These are phyloP conservation scores for Aspergillus flavus DNA, from an alignment of 2,329 filamentous ascomycete genomes.

Conservation along the genomic window DNA sequence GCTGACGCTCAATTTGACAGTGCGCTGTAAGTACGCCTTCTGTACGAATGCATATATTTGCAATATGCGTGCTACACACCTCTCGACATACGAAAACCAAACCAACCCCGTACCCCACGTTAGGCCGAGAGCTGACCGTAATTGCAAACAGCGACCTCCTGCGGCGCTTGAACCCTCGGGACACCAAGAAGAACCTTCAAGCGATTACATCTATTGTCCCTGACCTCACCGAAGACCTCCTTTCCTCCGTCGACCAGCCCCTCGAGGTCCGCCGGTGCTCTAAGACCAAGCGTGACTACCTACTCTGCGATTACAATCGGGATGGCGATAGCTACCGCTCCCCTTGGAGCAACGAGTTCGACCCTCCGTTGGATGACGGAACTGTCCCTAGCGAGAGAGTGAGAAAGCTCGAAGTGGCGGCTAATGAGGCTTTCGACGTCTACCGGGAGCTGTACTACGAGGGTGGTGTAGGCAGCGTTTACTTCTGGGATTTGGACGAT, in stretches of 20 bases:
- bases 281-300: conserved; percentile 89
- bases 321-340: conserved; percentile 97
- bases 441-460: conserved; percentile 93
- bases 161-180: conserved; percentile 92
- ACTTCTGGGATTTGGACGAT: conserved; percentile 98
- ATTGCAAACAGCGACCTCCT: conserved; percentile 78
- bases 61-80: background rate
- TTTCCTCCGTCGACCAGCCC: conserved; percentile 96
- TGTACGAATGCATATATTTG: background rate
- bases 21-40: conserved; percentile 47
- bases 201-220: conserved; percentile 86
- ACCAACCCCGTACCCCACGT: conserved; percentile 26
- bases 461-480: conserved; percentile 92
- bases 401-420: conserved; percentile 87
- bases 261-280: conserved; percentile 83
- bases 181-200: conserved; percentile 85
- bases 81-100: background rate
- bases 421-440: conserved; percentile 95
- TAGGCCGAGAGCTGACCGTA: conserved; percentile 29
- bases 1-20: conserved; percentile 55
- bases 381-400: conserved; percentile 88
- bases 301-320: conserved; percentile 99
- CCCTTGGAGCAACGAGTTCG: conserved; percentile 99
- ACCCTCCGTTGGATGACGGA: conserved; percentile 84
- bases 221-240: conserved; percentile 92